These are phyloP conservation scores for Neonectria coccinea DNA, from an alignment of 2,329 filamentous ascomycete species.

Conservation along the genomic window DNA sequence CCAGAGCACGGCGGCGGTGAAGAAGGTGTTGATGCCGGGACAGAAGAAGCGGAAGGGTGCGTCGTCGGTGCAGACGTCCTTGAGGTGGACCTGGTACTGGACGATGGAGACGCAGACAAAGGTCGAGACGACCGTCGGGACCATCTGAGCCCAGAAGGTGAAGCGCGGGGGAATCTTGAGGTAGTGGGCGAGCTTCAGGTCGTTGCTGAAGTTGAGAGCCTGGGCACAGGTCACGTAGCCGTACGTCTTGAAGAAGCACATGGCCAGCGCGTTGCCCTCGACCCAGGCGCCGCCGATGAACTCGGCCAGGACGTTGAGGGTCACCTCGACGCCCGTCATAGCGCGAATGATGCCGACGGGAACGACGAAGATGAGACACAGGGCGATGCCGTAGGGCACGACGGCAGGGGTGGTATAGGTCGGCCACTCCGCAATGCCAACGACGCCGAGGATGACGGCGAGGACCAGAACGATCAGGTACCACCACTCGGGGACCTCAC, in stretches of 20 bases:
- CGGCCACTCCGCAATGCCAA: slow-evolving; percentile 53
- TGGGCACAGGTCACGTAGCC: slow-evolving; percentile 52
- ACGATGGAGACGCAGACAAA: slow-evolving; percentile 51
- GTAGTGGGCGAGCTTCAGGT: slow-evolving; percentile 56
- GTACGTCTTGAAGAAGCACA: slow-evolving; percentile 61
- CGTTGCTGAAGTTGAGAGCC: slow-evolving; percentile 52
- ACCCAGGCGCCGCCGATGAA: slow-evolving; percentile 59
- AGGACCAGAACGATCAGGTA: slow-evolving; percentile 51
- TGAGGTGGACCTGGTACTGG: slow-evolving; percentile 53
- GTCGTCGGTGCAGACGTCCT: slow-evolving; percentile 52
- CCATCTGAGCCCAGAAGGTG: slow-evolving; percentile 52
- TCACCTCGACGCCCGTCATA: slow-evolving; percentile 56
- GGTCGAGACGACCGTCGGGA: slow-evolving; percentile 51
- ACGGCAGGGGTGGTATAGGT: slow-evolving; percentile 57
- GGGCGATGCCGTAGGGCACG: slow-evolving; percentile 56
- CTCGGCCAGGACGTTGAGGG: slow-evolving; percentile 61
- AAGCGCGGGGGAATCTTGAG: slow-evolving; percentile 58
- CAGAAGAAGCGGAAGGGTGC: slow-evolving; percentile 54
- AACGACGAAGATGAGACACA: slow-evolving; percentile 57
- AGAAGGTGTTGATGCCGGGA: slow-evolving; percentile 54
- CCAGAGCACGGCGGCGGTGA: slow-evolving; percentile 56
- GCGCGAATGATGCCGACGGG: slow-evolving; percentile 58
- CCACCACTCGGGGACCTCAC: slow-evolving; percentile 62
- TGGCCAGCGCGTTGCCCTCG: slow-evolving; percentile 58
- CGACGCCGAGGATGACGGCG: slow-evolving; percentile 51